Base-by-base conservation (phyloP, 306 rosid genomes). In the Corylus americana region DNA sequence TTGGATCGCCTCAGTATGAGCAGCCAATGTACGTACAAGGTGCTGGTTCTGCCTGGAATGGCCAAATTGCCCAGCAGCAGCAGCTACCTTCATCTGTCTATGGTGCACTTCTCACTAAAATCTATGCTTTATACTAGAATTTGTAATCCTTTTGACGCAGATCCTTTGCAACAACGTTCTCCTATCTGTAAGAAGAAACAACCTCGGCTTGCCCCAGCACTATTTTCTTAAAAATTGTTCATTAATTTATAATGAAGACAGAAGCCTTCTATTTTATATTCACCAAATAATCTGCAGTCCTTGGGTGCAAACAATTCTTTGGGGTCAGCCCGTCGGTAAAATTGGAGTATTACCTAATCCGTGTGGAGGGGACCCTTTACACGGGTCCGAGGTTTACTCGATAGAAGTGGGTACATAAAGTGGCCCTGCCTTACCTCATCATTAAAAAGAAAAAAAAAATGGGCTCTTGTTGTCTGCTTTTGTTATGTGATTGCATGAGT, bases 1-100 rank as follows among this genome's bases (percentile, higher is more conserved):
- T 78, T 81, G 97, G 93, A 55, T 83, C 85, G 31, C 90, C 93
- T 79, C 91, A 62, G 71, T 86, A 84, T 70, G 91, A 92, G 81
- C 97, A 92, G 86, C 67, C 93, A 80, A 61, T 71, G 17, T 91
- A 78, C 74, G 50, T 79, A 27, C 97, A 89, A 73, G 90, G 92
- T 62, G 67, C 84, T 37, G 92, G 86, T 75, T 82, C 93, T 57
- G 55, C 91, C 66, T 93, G 99, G 99, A 95, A 88, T 86, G 94
- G 94, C 83, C 94, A 88, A 83, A 80, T 76, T 83, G 82, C 83
- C 47, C 89, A 80, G 66, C 93, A 83, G 62, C 92, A 79, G 66
- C 91, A 88, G 90, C 92, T 92, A 11, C 76, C 83, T 79, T 88
- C 96, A 5, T 89, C 96, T 35, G 88, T 45, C 80, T 88, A 86